A percentile compares a stretch with the other conserved stretches of the same genome.
phyloP scores from a whole-genome alignment of 495 filamentous ascomycete genomes.

The Polyplosphaeria fusca region DNA sequence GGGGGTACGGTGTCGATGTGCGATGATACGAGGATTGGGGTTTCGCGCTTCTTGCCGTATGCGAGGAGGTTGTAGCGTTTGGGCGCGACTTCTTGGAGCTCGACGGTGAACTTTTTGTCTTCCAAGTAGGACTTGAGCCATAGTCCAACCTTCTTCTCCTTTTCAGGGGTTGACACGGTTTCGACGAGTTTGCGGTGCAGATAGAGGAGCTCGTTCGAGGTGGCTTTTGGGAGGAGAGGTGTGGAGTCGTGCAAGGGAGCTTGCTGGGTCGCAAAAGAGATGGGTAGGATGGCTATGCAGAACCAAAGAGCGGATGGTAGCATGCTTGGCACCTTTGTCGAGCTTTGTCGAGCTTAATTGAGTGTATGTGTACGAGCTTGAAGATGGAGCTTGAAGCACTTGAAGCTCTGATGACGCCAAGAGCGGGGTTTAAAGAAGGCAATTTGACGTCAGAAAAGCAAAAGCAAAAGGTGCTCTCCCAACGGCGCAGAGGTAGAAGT shows the following conservation, averaged over 20 bases:
- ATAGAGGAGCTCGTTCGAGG: conserved; percentile 55
- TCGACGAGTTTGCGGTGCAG: conserved; percentile 75
- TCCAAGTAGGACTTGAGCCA: conserved; percentile 69
- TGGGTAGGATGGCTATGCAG: not conserved
- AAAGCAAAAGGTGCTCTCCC: too few species aligned
- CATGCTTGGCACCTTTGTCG: not conserved
- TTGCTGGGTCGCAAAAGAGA: conserved; percentile 1
- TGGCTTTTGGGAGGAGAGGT: conserved; percentile 14
- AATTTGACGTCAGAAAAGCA: too few species aligned
- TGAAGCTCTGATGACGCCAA: not conserved
- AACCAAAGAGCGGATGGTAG: not conserved
- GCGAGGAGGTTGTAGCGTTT: conserved; percentile 75
- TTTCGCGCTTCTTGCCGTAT: conserved; percentile 56
- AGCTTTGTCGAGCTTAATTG: not conserved
- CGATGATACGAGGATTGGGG: conserved; percentile 67
- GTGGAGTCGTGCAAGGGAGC: not conserved
- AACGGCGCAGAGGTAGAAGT: too few species aligned
- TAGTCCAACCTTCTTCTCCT: conserved; percentile 65
- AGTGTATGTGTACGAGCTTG: not conserved
- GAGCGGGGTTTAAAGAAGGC: not conserved
- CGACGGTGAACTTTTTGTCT: conserved; percentile 56
- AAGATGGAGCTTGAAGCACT: not conserved
- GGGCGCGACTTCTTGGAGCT: conserved; percentile 53
- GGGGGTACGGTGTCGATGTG: conserved; percentile 71
- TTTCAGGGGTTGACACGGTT: conserved; percentile 69